phyloP scores from a whole-genome alignment of 1,284 basidiomycete species.

The Gymnopus androsaceus region DNA sequence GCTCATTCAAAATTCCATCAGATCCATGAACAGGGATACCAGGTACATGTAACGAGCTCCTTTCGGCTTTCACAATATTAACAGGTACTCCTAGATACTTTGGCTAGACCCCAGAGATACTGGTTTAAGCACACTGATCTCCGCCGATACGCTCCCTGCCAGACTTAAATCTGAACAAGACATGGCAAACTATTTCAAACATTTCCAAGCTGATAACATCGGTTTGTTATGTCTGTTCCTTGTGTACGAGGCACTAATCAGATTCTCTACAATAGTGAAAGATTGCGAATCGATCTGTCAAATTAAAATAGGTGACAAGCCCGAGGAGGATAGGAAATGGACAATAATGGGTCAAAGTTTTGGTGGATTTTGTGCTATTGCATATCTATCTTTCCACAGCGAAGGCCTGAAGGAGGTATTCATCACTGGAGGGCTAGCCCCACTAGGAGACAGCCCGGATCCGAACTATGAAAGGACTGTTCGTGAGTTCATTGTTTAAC shows the following conservation, averaged over 20 bases:
- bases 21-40: constrained; percentile 52
- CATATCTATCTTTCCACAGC: constrained; percentile 48
- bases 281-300: constrained; percentile 52
- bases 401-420: constrained; percentile 51
- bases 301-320: constrained; percentile 39
- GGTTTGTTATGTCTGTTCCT: constrained; percentile 26
- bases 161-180: constrained; percentile 41
- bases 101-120: constrained; percentile 56
- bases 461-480: constrained; percentile 39
- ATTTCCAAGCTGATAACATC: constrained; percentile 53
- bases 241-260: neutral
- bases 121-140: constrained; percentile 51
- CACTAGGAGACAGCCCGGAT: constrained; percentile 45
- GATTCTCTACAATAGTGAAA: constrained; percentile 33
- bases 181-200: constrained; percentile 48
- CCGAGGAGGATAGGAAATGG: constrained; percentile 47
- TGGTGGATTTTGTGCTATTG: constrained; percentile 51
- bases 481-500: constrained; percentile 32
- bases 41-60: constrained; percentile 29
- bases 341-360: constrained; percentile 53
- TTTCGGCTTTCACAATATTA: neutral
- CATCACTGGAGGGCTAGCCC: constrained; percentile 48
- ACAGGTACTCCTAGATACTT: constrained; percentile 39
- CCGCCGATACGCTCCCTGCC: constrained; percentile 39
- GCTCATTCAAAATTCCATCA: constrained; percentile 17